Evolutionary conservation across 177 flowering plant genomes (phyloP), one percentile per base, ranked within the genome.

Genomic region (Vitis hybrid): DNA sequence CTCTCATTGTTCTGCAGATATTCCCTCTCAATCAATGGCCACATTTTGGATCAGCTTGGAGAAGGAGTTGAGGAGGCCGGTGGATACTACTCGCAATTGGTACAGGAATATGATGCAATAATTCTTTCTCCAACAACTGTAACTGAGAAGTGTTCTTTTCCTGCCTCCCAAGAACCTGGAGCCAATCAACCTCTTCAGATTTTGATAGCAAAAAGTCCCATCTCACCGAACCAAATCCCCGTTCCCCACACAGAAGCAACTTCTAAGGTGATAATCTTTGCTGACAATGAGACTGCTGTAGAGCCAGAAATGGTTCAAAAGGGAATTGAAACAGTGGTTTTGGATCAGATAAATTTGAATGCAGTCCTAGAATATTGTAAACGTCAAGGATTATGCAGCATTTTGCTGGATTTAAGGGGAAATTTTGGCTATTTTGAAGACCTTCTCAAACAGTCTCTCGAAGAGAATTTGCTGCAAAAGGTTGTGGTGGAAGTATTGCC

Each of bases 41-140:
- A 56, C 49, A 18, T 89, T 69, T 32, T 84, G 18, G 75, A 87
- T 70, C 81, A 78, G 65, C 82, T 91, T 19, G 92, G 90, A 2
- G 81, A 87, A 66, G 82, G 84, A 69, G 92, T 72, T 19, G 52
- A 64, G 2, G 89, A 84, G 32, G 32, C 77, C 56, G 93, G 93
- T 70, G 97, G 98, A 30, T 95, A 91, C 80, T 92, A 85, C 79
- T 95, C 97, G 3, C 70, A 82, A 65, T 74, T 93, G 65, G 74
- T 95, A 56, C 92, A 91, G 66, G 97, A 93, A 76, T 81, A 90
- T 56, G 95, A 95, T 73, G 97, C 91, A 23, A 56, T 95, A 54
- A 80, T 91, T 60, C 57, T 83, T 66, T 87, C 97, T 64, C 71
- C 84, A 21, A 45, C 86, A 17, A 73, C 83, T 26, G 60, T 81